Evolutionary conservation across 2,329 filamentous ascomycete species (phyloP), one percentile per base, ranked within the genome.

Genomic region (Botrytis tulipae): DNA sequence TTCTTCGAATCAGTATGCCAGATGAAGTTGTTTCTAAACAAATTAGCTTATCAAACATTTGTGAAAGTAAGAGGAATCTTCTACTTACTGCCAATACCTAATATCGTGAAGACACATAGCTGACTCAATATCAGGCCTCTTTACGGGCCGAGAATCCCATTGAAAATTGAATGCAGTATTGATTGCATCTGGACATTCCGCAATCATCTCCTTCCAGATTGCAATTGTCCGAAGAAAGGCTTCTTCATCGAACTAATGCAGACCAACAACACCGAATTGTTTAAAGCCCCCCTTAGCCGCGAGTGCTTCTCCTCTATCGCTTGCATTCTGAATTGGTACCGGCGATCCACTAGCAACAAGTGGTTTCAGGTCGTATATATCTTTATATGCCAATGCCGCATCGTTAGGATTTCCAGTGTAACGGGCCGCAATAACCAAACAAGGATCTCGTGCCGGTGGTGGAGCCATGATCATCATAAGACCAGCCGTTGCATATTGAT

Each of bases 81-180:
- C 25, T n/a, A 48, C 72, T 37, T 71, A 71, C 72, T 71, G 51
- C 35, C 59, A 67, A 44, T 71, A 73, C 16, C 68, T 37, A 25
- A 71, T 61, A 25, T 71, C 68, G 32, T 73, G 72, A 29, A 73
- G 51, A 37, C 68, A 42, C 44, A 60, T 72, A 6, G 72, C 65
- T 14, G 74, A 74, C 40, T 74, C 74, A 29, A 67, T 57, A 42
- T 44, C 48, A 25, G 51, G 68, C n/a, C 40, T 62, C 40, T 70
- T 67, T 6, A 51, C 29, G 4, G 42, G 35, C 25, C 62, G 37
- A 9, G 74, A 32, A 29, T 74, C 62, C 74, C 74, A 75, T 44
- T 75, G 60, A 32, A 75, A 72, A n/a, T 69, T 69, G 29, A 72
- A 75, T 16, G 51, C 48, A 29, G 72, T 69, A n/a, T 61, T 65